phyloP scores from a whole-genome alignment of 139 green algal species.

The Haematococcus sp. region DNA sequence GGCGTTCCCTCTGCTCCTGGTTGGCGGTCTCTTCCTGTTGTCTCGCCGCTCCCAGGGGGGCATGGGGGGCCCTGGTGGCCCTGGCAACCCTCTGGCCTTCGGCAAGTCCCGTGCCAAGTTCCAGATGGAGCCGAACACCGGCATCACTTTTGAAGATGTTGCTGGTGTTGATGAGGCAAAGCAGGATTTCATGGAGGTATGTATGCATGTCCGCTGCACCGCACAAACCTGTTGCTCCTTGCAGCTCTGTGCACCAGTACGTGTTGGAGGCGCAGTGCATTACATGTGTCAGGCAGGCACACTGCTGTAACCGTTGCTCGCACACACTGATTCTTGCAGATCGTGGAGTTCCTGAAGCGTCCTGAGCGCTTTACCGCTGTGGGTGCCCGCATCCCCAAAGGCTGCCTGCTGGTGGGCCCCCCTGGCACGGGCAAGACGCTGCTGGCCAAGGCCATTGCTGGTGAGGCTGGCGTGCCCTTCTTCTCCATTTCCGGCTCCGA shows the following conservation, averaged over 20 bases:
- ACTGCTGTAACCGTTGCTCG: too few species aligned
- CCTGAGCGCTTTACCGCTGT: constrained; percentile 93
- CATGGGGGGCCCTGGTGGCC: constrained; percentile 82
- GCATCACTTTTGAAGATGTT: constrained; percentile 96
- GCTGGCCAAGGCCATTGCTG: constrained; percentile 79
- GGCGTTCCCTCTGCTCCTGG: constrained; percentile 97
- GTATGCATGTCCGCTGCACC: too few species aligned
- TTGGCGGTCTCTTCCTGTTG: constrained; percentile 98
- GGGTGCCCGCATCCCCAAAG: constrained; percentile 94
- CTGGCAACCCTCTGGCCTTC: constrained; percentile 96
- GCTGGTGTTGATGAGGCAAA: constrained; percentile 99
- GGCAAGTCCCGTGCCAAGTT: constrained; percentile 98
- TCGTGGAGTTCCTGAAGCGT: constrained; percentile 95
- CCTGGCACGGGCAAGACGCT: constrained; percentile 89
- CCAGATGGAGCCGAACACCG: constrained; percentile 99
- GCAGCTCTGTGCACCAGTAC: neutral
- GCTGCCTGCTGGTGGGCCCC: constrained; percentile 90
- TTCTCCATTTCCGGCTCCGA: constrained; percentile 95
- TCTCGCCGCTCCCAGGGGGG: constrained; percentile 77
- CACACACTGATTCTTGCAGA: constrained; percentile 36
- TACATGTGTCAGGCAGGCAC: neutral
- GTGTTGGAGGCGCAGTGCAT: neutral
- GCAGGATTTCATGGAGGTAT: constrained; percentile 97
- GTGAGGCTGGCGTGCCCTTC: constrained; percentile 96
- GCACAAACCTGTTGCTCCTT: neutral